Base-by-base conservation (phyloP, 495 filamentous ascomycete species). In the Hypomontagnella submonticulosa region DNA sequence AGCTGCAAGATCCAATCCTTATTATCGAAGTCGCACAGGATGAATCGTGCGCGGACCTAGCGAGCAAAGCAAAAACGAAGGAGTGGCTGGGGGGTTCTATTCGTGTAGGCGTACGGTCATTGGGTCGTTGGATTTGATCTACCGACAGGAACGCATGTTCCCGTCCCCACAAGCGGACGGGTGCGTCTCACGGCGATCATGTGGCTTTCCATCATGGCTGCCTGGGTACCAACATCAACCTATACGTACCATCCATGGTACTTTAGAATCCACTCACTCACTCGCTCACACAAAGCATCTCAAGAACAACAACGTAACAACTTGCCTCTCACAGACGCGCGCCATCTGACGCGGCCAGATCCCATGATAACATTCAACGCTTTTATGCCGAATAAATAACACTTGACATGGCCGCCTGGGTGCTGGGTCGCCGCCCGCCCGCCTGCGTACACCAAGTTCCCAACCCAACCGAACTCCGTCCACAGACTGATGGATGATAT, bases 101-200 rank as follows among this genome's bases (percentile, higher is more conserved):
- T n/a, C n/a, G n/a, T n/a, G n/a, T n/a, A n/a, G n/a, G n/a, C n/a
- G n/a, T n/a, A n/a, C n/a, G n/a, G n/a, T n/a, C n/a, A n/a, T n/a
- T n/a, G n/a, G n/a, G n/a, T n/a, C n/a, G n/a, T n/a, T n/a, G n/a
- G n/a, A n/a, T n/a, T 32, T 4, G 12, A 60, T 60, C 47, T 60
- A 52, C 57, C 47, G 47, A n/a, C n/a, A n/a, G n/a, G n/a, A 60
- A 58, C 23, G 55, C 43, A 50, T 4, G 43, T 49, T 40, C 55
- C 55, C 55, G 55, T 11, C 9, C 34, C 20, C 18, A 19, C 20
- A 38, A 40, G 19, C 30, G 48, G 40, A 47, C 1, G 27, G 30
- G 4, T 13, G 40, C 20, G 47, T 51, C 30, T 13, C 53, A 38
- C 47, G 46, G 33, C 47, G 53, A 58, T 57, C 19, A 64, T 58